Evolutionary conservation across 495 filamentous ascomycete species (phyloP), one percentile per base, ranked within the genome.

Genomic region (Penicillium verhagenii): DNA sequence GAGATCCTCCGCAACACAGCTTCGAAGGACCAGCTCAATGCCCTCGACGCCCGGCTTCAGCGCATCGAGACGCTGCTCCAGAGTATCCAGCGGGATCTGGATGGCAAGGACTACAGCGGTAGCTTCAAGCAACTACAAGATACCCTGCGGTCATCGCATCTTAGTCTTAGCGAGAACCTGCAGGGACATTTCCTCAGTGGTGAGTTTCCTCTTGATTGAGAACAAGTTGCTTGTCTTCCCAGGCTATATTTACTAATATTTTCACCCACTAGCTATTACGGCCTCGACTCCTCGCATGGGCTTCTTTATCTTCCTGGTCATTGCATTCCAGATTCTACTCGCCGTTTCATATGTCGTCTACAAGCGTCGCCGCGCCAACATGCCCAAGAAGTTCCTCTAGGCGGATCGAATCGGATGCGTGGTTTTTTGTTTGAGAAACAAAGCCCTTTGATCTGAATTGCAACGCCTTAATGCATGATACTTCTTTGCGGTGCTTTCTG

Each of bases 321-420:
- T 98, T 43, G 83, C 81, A 26, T 84, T 90, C 61, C 92, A 97
- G 75, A 64, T 86, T 21, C 49, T 92, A 64, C 67, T 94, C 19
- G 82, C 82, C 3, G 83, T 64, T 7, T 81, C 75, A 16, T 98
- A 92, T 69, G 63, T 92, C 19, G 65, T 86, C 42, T 96, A 97
- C 73, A 96, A 96, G 79, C 78, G 85, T 56, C 83, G 86, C 59
- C 86, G 88, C 72, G 76, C 79, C 11, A 82, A 80, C 55, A 79
- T 81, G 64, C 90, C 92, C 28, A 97, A 97, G 84, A 98, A 98
- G 70, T 98, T 91, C 71, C 72, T 98, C 59, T 98, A 78, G 67
- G 56, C 26, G 28, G 28, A n/a, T 44, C 23, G 9, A 1, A 28
- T 16, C 31, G 38, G 18, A 33, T 43, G n/a, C 33, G 14, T 6